Percentiles rank a stretch among this genome's conserved stretches.
Evolutionary conservation across 441 rosid species (phyloP).

Genomic region (Syzygium malaccense): DNA sequence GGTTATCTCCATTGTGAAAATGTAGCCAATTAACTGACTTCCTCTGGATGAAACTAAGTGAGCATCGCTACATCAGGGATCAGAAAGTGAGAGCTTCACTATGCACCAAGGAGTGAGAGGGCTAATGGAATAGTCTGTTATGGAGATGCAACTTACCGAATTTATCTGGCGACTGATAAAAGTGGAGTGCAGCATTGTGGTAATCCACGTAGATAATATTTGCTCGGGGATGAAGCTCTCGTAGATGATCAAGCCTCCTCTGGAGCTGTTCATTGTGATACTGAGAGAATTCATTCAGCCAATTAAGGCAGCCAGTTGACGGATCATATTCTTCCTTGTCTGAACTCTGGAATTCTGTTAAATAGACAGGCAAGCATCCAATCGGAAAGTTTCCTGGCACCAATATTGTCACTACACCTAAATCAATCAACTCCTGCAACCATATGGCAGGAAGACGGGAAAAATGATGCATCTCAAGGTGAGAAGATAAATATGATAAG

Average conservation of each 20-base stretch:
- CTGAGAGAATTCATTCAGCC: constrained; percentile 29
- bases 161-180: constrained; percentile 23
- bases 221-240: constrained; percentile 21
- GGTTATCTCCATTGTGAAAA: background rate
- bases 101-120: background rate
- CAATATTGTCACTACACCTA: constrained; percentile 36
- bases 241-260: constrained; percentile 11
- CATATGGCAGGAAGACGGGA: background rate
- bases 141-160: constrained; percentile 21
- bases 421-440: constrained; percentile 31
- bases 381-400: constrained; percentile 40
- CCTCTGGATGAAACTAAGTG: background rate
- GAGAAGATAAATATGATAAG: background rate
- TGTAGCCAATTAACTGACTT: background rate
- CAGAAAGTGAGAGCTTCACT: background rate
- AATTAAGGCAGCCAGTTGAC: constrained; percentile 26
- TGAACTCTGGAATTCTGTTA: constrained; percentile 15
- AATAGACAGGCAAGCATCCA: constrained; percentile 23
- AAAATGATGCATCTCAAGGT: background rate
- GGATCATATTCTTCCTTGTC: constrained; percentile 24
- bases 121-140: background rate
- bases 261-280: constrained; percentile 29
- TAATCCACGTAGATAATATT: constrained; percentile 40
- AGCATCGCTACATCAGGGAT: background rate
- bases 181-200: constrained; percentile 13